A percentile compares a stretch with the other conserved stretches of the same genome.
phyloP scores from a whole-genome alignment of 2,329 filamentous ascomycete species.

The Pseudocercospora fuligena region DNA sequence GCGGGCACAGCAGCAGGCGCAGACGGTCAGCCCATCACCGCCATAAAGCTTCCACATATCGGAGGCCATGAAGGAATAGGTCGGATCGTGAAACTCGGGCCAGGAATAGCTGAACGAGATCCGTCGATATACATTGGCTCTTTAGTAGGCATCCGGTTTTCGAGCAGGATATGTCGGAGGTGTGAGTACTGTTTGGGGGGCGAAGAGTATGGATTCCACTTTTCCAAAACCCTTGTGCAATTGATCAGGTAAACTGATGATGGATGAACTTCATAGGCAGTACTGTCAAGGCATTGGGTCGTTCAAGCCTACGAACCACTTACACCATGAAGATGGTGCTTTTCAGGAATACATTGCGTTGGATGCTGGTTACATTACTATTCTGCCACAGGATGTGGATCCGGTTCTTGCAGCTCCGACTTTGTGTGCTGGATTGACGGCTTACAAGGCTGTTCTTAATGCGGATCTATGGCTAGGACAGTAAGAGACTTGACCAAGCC shows the following conservation, averaged over 20 bases:
- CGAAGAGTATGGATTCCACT: conserved; percentile 32
- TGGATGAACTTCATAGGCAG: conserved; percentile 28
- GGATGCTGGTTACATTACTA: conserved; percentile 51
- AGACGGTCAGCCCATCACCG: conserved; percentile 48
- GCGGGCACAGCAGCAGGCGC: conserved; percentile 40
- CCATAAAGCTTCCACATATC: conserved; percentile 53
- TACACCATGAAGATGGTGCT: conserved; percentile 53
- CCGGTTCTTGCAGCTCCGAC: conserved; percentile 48
- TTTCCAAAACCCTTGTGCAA: too few species aligned
- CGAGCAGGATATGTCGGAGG: conserved; percentile 48
- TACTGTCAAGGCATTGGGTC: conserved; percentile 40
- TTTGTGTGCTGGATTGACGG: conserved; percentile 52
- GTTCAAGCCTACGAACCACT: conserved; percentile 48
- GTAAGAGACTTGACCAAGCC: conserved; percentile 30
- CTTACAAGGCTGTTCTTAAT: conserved; percentile 52
- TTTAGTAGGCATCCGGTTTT: conserved; percentile 52
- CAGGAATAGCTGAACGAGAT: conserved; percentile 39
- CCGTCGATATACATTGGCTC: conserved; percentile 45
- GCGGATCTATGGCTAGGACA: conserved; percentile 46
- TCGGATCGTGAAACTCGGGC: conserved; percentile 47
- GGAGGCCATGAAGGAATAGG: conserved; percentile 54
- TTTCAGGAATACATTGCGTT: conserved; percentile 53
- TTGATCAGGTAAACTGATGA: too few species aligned
- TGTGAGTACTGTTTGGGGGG: conserved; percentile 52
- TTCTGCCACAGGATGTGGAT: conserved; percentile 51